A percentile compares a stretch with the other conserved stretches of the same genome.
These are phyloP conservation scores for Schizopora paradoxa DNA, from an alignment of 1,284 basidiomycete genomes.

Conservation along the genomic window DNA sequence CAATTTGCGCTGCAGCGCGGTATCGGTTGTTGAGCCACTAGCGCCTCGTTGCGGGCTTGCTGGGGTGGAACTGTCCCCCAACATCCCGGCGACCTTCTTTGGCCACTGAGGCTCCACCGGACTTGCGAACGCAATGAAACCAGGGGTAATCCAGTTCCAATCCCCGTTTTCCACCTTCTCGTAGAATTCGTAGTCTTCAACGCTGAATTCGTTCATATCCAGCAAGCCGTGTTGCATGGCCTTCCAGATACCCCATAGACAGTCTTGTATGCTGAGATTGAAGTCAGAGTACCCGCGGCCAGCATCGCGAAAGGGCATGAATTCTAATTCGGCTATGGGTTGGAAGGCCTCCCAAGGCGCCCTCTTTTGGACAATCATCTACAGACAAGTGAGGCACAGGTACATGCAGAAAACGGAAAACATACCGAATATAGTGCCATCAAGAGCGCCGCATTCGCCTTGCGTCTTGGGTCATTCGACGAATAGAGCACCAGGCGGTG, in stretches of 20 bases:
- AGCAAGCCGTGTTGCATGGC: slow-evolving; percentile 87
- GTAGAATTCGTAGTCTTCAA: slow-evolving; percentile 89
- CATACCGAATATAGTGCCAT: slow-evolving; percentile 87
- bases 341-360: slow-evolving; percentile 95
- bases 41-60: slow-evolving; percentile 27
- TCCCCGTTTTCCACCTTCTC: slow-evolving; percentile 97
- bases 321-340: slow-evolving; percentile 85
- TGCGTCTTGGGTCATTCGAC: slow-evolving; percentile 76
- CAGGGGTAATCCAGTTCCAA: slow-evolving; percentile 94
- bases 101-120: slow-evolving; percentile 80
- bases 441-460: slow-evolving; percentile 91
- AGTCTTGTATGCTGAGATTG: slow-evolving; percentile 88
- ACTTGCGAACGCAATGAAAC: slow-evolving; percentile 94
- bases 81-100: slow-evolving; percentile 58
- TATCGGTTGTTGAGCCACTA: slow-evolving; percentile 29
- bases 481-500: slow-evolving; percentile 88
- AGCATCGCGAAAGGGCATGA: slow-evolving; percentile 95
- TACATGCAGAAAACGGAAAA: slow-evolving; percentile 22
- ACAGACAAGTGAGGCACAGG: slow-evolving; percentile 13
- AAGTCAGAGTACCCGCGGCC: slow-evolving; percentile 92
- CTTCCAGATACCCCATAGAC: slow-evolving; percentile 93
- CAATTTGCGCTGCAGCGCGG: slow-evolving; percentile 70
- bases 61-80: slow-evolving; percentile 30
- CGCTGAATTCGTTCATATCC: slow-evolving; percentile 87
- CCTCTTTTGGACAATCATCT: slow-evolving; percentile 92